Percentiles rank a stretch among this genome's conserved stretches.
Evolutionary conservation across 2,329 filamentous ascomycete genomes (phyloP).

Genomic region (Aspergillus ibericus): DNA sequence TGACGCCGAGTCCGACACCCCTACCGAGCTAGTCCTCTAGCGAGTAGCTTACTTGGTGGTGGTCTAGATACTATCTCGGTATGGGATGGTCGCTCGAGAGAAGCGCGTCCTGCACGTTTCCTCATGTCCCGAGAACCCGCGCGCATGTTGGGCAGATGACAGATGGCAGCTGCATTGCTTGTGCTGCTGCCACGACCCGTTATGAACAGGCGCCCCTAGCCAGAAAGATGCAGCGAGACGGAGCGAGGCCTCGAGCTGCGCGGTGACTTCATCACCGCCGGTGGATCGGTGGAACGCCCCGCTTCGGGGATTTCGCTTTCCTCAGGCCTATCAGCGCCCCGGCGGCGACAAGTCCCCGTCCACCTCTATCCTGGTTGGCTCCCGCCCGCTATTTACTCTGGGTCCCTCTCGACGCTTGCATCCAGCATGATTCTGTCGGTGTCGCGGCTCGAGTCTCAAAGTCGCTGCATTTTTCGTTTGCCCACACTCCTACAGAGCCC

Average conservation of each 20-base stretch:
- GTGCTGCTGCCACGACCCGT: too few species aligned
- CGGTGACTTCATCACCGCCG: slow-evolving; percentile 19
- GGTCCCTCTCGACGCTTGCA: not conserved
- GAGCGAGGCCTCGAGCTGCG: not conserved
- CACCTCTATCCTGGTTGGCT: not conserved
- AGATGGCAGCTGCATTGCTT: not conserved
- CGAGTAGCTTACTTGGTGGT: too few species aligned
- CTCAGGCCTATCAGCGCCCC: not conserved
- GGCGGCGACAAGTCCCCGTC: not conserved
- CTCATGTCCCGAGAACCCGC: not conserved
- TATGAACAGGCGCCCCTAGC: too few species aligned
- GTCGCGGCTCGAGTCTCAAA: not conserved
- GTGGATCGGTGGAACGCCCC: slow-evolving; percentile 9
- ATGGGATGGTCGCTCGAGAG: too few species aligned
- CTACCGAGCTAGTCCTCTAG: too few species aligned
- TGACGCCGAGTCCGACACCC: not conserved
- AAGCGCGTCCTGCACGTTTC: too few species aligned
- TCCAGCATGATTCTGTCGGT: not conserved
- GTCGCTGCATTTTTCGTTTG: too few species aligned
- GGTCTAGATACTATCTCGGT: too few species aligned
- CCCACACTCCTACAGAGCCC: too few species aligned
- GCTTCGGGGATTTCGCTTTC: slow-evolving; percentile 5
- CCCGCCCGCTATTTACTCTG: not conserved
- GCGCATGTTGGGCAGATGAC: not conserved
- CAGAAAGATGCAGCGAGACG: too few species aligned